phyloP scores from a whole-genome alignment of 805 yeast species.

The Candida gorgasii region DNA sequence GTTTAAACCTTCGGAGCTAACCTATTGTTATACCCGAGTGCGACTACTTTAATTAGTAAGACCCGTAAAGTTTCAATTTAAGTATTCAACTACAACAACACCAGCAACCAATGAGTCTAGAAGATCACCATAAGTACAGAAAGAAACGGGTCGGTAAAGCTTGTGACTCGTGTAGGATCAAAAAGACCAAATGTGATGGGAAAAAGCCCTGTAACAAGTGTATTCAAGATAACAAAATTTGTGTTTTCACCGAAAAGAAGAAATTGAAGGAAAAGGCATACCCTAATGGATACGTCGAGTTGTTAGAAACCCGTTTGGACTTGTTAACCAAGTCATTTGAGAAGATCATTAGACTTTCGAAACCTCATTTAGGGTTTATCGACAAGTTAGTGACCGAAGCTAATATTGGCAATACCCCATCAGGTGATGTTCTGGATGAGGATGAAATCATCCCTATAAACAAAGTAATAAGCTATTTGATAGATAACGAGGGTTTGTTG shows the following conservation, averaged over 20 bases:
- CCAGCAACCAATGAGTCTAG: constrained; percentile 15
- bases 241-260: constrained; percentile 59
- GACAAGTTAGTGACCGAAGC: constrained; percentile 11
- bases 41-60: background rate
- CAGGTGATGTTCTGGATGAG: constrained; percentile 7
- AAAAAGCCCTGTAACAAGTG: constrained; percentile 61
- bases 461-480: constrained; percentile 45
- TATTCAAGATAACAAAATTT: constrained; percentile 54
- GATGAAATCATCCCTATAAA: constrained; percentile 43
- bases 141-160: constrained; percentile 66
- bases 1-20: too few relatives aligned
- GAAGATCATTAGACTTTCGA: constrained; percentile 33
- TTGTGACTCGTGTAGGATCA: constrained; percentile 62
- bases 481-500: constrained; percentile 40
- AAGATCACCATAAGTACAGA: constrained; percentile 20
- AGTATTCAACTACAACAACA: background rate
- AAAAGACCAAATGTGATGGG: constrained; percentile 66
- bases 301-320: constrained; percentile 58
- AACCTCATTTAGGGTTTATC: constrained; percentile 26
- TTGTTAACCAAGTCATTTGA: constrained; percentile 53
- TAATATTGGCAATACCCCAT: background rate
- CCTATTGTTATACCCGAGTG: background rate
- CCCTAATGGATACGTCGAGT: constrained; percentile 62
- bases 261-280: constrained; percentile 55
- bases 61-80: constrained; percentile 1